phyloP scores from a whole-genome alignment of 2,329 filamentous ascomycete species.

The Aspergillus tanneri region DNA sequence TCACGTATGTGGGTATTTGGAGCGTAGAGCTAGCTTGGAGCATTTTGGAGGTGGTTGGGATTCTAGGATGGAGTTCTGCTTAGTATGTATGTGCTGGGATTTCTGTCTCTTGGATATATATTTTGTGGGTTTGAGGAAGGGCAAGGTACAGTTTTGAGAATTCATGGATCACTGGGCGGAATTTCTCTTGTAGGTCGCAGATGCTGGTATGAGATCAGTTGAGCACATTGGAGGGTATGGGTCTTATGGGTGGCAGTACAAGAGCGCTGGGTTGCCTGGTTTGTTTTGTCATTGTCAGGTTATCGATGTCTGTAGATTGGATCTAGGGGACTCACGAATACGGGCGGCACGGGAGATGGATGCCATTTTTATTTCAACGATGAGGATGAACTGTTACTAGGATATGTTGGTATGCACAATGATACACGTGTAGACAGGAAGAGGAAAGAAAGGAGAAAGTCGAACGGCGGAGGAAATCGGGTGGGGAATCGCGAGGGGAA shows the following conservation, averaged over 20 bases:
- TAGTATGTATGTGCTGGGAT: constrained; percentile 1
- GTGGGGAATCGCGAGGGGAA: constrained; percentile 16
- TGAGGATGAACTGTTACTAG: neutral
- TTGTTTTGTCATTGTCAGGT: constrained; percentile 4
- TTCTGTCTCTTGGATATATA: neutral
- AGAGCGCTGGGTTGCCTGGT: constrained; percentile 48
- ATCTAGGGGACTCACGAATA: constrained; percentile 28
- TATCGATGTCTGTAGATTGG: constrained; percentile 5
- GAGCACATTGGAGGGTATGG: neutral
- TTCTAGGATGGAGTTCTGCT: constrained; percentile 41
- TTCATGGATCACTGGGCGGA: constrained; percentile 76
- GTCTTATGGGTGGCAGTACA: constrained; percentile 35
- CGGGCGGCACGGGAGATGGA: constrained; percentile 21
- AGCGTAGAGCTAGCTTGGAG: constrained; percentile 55
- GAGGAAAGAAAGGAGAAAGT: constrained; percentile 1
- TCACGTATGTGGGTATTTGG: constrained; percentile 75
- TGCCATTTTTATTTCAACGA: constrained; percentile 14
- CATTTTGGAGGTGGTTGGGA: constrained; percentile 67
- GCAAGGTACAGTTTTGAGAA: constrained; percentile 72
- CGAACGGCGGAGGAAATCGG: constrained; percentile 4
- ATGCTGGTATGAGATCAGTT: constrained; percentile 56
- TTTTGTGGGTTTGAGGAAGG: neutral
- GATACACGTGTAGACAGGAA: neutral
- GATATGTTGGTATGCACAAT: neutral
- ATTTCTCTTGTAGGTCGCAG: constrained; percentile 94